Evolutionary conservation across 2,329 filamentous ascomycete genomes (phyloP), one percentile per base, ranked within the genome.

Genomic region (Cladophialophora bantiana): DNA sequence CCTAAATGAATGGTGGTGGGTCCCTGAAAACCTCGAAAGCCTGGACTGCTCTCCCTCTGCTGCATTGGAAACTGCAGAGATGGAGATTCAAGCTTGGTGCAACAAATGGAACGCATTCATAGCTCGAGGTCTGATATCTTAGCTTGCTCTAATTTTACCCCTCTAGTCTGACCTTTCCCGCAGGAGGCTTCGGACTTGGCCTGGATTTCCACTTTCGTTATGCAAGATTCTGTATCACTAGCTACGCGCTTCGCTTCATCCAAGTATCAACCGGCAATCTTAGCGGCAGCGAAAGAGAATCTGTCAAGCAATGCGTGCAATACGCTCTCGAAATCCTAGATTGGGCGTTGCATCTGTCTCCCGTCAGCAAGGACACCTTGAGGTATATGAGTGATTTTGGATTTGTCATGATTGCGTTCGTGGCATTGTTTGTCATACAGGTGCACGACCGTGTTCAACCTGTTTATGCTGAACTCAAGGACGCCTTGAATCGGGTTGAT

Each of bases 401-500:
- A 9, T 57, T 57, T n/a, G 54, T 57, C 18, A 57, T 57, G 54
- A 57, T 57, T n/a, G 35, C 54, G 31, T 57, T 57, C 35, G 54
- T 38, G 31, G 54, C 54, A 4, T 35, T 57, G 31, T 57, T 57
- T 20, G 32, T 57, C 12, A n/a, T 36, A 36, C 54, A 57, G 18
- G 54, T 57, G 31, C 35, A 35, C 15, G 34, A 57, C 13, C 31
- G 26, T 6, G 32, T 57, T 10, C n/a, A 57, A 18, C 35, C 54
- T 20, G 54, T 26, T n/a, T 34, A 53, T n/a, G 13, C 50, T 7
- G 50, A 53, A 26, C 13, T 34, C 12, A n/a, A 53, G 20, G 50
- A 34, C 10, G 50, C 20, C 50, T 31, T 53, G 50, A 18, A 53
- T 53, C 50, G 50, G 13, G 50, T 53, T 26, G 31, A 31, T 15